A percentile compares a stretch with the other conserved stretches of the same genome.
Conservation (phyloP, 1,139 yeast genomes). For the Geotrichum bryndzae region DNA sequence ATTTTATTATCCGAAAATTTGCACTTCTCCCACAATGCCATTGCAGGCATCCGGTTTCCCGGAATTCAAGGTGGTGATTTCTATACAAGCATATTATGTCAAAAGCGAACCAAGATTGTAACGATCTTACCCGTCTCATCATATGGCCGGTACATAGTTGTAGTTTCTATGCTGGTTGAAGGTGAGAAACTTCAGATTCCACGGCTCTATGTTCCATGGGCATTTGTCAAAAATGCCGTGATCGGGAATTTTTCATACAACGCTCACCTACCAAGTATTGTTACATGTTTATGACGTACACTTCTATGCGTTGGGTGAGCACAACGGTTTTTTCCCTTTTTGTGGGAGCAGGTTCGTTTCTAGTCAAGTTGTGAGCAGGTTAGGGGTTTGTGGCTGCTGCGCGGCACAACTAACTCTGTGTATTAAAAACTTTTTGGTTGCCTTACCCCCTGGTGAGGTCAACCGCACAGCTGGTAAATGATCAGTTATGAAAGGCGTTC, state of each 20-base stretch:
- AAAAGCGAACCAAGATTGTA: not conserved
- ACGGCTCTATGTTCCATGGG: not conserved
- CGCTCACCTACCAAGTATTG: not conserved
- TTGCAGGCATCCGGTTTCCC: no score
- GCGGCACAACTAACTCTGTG: not conserved
- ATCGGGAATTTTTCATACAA: not conserved
- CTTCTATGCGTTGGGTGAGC: not conserved
- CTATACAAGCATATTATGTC: no score
- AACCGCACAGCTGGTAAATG: not conserved
- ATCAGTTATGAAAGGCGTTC: not conserved
- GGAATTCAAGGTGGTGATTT: no score
- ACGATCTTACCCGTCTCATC: not conserved
- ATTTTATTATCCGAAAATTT: no score
- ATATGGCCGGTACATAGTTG: not conserved
- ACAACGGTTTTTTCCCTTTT: not conserved
- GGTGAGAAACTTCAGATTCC: not conserved
- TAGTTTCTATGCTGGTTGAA: not conserved
- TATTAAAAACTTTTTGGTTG: not conserved
- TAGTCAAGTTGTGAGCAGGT: not conserved
- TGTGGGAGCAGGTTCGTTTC: not conserved
- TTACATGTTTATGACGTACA: not conserved
- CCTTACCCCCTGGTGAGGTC: not conserved
- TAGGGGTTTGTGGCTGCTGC: not conserved
- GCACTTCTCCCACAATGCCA: no score
- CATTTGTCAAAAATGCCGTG: not conserved